Evolutionary conservation across 2,329 filamentous ascomycete genomes (phyloP), one percentile per base, ranked within the genome.

Genomic region (Aspergillus chevalieri): DNA sequence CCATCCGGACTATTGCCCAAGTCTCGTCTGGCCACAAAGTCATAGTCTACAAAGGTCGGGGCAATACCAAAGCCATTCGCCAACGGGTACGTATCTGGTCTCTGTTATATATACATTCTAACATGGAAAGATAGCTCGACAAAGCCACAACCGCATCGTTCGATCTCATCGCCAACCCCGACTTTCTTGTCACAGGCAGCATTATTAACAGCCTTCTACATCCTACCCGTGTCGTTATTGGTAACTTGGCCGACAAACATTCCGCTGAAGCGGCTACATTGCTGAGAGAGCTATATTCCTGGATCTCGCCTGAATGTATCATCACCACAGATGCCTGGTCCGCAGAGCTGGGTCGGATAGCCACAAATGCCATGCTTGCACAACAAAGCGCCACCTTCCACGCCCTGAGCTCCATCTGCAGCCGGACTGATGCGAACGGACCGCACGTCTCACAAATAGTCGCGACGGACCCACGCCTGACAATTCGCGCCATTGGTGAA

Each of bases 131-230:
- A 3, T 21, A 41, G 38, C 38, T 41, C 19, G 38, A 41, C 8
- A 41, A 41, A 22, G 17, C 38, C 19, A 15, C 38, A 19, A 41
- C 38, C 8, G 38, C 38, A 19, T 19, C 55, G 1, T 57, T 57
- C 44, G 57, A 58, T 21, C 42, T 60, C 6, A 49, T 60, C 5
- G 50, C 58, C n/a, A 60, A 54, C 34, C 58, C 58, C 24, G 49
- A 53, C 30, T 57, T 59, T 14, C 39, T 57, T 3, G 41, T 57
- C 33, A 53, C 53, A n/a, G 53, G 53, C 10, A 47, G 48, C 4
- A 51, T 52, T 6, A 22, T 59, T 22, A 26, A 41, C 5, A 50
- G 53, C 33, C 50, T 55, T 9, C 47, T 59, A 4, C 44, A 55
- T 22, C 56, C 57, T 0, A 44, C 47, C 4, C 51, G 57, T 3